These are phyloP conservation scores for Tetrastigma voinierianum DNA, from an alignment of 164 flowering plant species.

Conservation along the genomic window DNA sequence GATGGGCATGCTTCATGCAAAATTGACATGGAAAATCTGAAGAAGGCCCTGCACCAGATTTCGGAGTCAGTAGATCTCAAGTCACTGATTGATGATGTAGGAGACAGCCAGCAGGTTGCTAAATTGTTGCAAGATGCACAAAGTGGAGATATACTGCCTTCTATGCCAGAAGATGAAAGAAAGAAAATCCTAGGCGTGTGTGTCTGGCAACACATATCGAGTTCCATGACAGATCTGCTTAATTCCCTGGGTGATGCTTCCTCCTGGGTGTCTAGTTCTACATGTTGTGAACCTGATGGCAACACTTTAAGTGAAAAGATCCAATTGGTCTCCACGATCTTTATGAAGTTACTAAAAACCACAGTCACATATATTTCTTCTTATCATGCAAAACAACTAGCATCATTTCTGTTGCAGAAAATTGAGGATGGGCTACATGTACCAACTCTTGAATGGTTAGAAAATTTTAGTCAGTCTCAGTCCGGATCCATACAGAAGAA, in stretches of 20 bases:
- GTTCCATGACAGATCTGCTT: constrained; percentile 39
- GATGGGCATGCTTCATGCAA: constrained; percentile 35
- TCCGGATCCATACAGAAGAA: constrained; percentile 15
- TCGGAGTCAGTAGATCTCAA: constrained; percentile 22
- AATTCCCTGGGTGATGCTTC: constrained; percentile 16
- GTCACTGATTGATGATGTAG: constrained; percentile 19
- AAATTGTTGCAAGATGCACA: constrained; percentile 22
- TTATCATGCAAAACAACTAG: constrained; percentile 53
- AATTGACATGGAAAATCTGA: constrained; percentile 39
- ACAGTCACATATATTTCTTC: constrained; percentile 43
- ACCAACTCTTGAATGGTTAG: constrained; percentile 46
- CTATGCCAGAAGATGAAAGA: constrained; percentile 63
- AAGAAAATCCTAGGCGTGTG: constrained; percentile 56
- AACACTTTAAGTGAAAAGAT: constrained; percentile 20
- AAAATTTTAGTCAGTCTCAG: constrained; percentile 28
- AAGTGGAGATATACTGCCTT: constrained; percentile 19
- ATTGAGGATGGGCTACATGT: constrained; percentile 32
- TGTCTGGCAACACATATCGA: constrained; percentile 64
- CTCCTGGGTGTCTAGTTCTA: constrained; percentile 22
- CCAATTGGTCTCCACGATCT: constrained; percentile 21
- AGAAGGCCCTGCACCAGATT: constrained; percentile 31
- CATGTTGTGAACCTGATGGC: constrained; percentile 24
- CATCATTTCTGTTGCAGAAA: constrained; percentile 43
- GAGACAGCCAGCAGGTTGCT: constrained; percentile 12
- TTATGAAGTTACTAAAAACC: constrained; percentile 38